Evolutionary conservation across 2,329 filamentous ascomycete species (phyloP), one percentile per base, ranked within the genome.

Genomic region (Diplodia corticola): DNA sequence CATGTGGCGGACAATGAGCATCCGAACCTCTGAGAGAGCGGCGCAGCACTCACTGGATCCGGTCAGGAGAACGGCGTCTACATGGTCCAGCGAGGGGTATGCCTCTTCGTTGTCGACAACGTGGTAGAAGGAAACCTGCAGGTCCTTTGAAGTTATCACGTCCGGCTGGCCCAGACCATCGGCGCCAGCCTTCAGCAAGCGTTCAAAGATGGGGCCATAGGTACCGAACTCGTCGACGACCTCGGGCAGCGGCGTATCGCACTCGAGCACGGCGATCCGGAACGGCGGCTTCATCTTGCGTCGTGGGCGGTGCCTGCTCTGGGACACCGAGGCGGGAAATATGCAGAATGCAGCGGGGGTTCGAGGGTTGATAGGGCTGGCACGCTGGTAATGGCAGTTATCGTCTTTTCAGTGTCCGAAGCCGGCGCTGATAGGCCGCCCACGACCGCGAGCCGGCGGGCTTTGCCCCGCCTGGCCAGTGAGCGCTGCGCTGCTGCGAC

Each of bases 221-320:
- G 84, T 84, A 61, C 87, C 86, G 78, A 90, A 93, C 72, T 86
- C 86, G 65, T 83, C 83, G 64, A 85, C 80, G 44, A 89, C 86
- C 50, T 84, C 78, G 1, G 87, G 85, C 59, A 90, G 82, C 1
- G 92, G 92, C 1, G 86, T 91, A 79, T 97, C 94, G 81, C 91
- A 90, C 83, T 97, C 92, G 71, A 98, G 88, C 71, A 98, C 85
- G 54, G 93, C 93, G 78, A 97, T 89, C 65, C 91, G 89, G 70
- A 94, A 80, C 33, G 77, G 75, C 5, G 75, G 73, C 68, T 75
- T 77, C 76, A 79, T 78, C 44, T 55, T 60, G 22, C 7, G 15
- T 48, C 17, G 26, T n/a, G 28, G 26, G 30, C n/a, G 28, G 22
- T 22, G 51, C 4, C n/a, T 61, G 50, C 7, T 33, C 15, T 33